Base-by-base conservation (phyloP, 1,139 yeast genomes). In the Zygoascus sp. region DNA sequence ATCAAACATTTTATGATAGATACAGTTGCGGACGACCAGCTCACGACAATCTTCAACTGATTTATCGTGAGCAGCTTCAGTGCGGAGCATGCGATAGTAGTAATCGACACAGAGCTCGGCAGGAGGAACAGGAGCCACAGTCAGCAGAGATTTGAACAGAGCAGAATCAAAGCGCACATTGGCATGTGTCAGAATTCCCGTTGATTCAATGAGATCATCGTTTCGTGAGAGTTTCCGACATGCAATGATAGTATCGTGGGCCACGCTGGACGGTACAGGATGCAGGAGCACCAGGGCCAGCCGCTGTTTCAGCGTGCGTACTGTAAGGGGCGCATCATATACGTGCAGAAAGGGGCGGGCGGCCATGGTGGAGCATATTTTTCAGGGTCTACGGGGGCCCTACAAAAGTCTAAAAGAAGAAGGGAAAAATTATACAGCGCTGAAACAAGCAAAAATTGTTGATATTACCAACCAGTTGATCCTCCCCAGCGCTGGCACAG, bases 301-400 rank as follows among this genome's bases (percentile, higher is more conserved):
- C 17, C 45, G 16, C 9, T 28, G 11, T 13, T 36, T 35, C 15
- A 42, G 36, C n/a, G 22, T 42, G 2, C 27, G 45, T 6, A 23
- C n/a, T 7, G 45, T 35, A 20, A 42, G 16, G 30, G 45, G 45
- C 13, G 13, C 8, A 30, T 42, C 45, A 35, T 34, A 42, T 5
- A 42, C 36, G 20, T 42, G 45, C 17, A 42, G 22, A 35, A 42
- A 42, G 3, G 45, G 45, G 9, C 17, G 34, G 13, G 17, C 16
- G 15, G 16, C 5, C 23, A 19, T 20, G 4, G 7, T 25, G 2
- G n/a, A 7, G 28, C 28, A 25, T 25, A n/a, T 7, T 25, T n/a
- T 10, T 25, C n/a, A n/a, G n/a, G n/a, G n/a, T n/a, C n/a, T n/a
- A n/a, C n/a, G n/a, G n/a, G n/a, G n/a, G n/a, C n/a, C n/a, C n/a